Conservation (phyloP, 176 grass and related monocot genomes). For the Tillandsia fasciculata region DNA sequence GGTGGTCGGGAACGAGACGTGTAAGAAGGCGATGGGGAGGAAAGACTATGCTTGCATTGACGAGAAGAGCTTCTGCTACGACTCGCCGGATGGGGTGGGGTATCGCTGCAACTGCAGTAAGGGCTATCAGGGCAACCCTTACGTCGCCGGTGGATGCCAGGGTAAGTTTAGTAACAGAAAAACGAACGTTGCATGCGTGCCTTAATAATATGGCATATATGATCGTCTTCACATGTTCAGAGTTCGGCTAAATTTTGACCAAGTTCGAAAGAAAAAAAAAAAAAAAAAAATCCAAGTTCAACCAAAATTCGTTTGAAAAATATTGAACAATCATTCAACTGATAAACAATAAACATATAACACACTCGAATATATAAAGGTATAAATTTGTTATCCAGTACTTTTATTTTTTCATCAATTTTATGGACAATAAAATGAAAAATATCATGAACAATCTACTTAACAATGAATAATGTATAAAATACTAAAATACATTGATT, state of each 20-base stretch:
- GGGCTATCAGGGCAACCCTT: conserved; percentile 47
- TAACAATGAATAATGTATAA: no score
- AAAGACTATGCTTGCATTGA: conserved; percentile 17
- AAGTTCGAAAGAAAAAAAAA: background rate
- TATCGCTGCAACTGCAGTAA: conserved; percentile 39
- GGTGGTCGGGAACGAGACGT: conserved; percentile 38
- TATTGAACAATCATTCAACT: no score
- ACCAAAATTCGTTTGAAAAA: no score
- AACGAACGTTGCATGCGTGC: background rate
- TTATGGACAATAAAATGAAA: no score
- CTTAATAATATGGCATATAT: background rate
- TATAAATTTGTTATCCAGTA: no score
- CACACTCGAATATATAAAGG: no score
- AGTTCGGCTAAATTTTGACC: no score
- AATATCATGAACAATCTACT: no score
- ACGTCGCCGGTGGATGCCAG: conserved; percentile 31
- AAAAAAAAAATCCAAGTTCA: background rate
- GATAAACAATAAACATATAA: background rate
- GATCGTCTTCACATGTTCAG: no score
- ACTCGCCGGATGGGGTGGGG: conserved; percentile 28
- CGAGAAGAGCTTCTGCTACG: conserved; percentile 25
- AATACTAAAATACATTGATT: no score
- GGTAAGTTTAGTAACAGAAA: conserved; percentile 5
- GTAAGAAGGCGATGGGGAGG: background rate
- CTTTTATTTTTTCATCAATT: background rate